Base-by-base conservation (phyloP, 164 flowering plant genomes). In the Houttuynia cordata region DNA sequence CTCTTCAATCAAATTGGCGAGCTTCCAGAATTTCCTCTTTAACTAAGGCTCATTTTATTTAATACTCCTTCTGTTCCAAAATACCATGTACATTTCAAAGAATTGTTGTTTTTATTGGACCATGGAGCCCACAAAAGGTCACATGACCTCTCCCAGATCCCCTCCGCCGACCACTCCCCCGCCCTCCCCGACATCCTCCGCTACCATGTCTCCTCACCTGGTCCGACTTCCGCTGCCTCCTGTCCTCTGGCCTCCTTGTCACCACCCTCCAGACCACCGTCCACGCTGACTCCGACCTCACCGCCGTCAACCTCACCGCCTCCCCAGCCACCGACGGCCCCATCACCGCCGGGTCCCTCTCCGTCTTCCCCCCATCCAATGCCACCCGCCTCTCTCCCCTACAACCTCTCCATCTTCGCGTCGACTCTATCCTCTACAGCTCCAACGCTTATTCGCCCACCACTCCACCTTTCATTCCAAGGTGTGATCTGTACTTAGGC, bases 231-330 rank as follows among this genome's bases (percentile, higher is more conserved):
- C 78, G 57, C 54, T 72, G 57, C 42, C 62, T 89, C 60, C 83
- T 96, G 6, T 57, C 88, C 37, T n/a, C 79, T 70, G 94, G 93
- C 1, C 62, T 69, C 15, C 85, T 83, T 68, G 59, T 92, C 73
- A 79, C 95, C 65, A 89, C 98, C 64, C 77, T 71, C 76, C 93
- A 84, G 50, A 81, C 94, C 70, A 87, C 97, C 52, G 93, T 95
- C 70, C 88, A 85, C 3, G 96, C 96, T 42, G 53, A 78, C 54
- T 66, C 67, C 63, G 71, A 81, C 71, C 78, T 75, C 72, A 92
- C 92, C 40, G 78, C 77, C 70, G 78, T 88, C 52, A 91, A 91
- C 80, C 49, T 87, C 63, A 89, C 91, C 50, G 74, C 73, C 56
- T 54, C 76, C 56, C 56, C 76, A n/a, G n/a, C n/a, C 69, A 67